phyloP scores from a whole-genome alignment of 148 eudicot species.

The Chenopodium quinoa region DNA sequence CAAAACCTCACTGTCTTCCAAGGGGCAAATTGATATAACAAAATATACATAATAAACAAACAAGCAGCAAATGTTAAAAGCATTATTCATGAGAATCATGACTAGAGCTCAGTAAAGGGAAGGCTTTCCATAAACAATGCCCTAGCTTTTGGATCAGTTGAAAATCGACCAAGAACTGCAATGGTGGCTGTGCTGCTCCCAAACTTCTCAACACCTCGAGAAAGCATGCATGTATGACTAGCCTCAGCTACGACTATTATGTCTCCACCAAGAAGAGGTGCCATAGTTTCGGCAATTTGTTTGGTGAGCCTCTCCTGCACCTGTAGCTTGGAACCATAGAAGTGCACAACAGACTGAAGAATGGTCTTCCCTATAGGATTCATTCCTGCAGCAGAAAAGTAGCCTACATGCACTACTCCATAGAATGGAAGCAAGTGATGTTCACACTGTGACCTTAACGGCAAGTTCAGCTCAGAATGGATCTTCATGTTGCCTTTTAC shows the following conservation, averaged over 20 bases:
- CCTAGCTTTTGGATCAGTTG: background rate
- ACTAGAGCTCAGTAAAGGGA: background rate
- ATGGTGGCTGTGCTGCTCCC: background rate
- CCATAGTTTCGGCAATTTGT: background rate
- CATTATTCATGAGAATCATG: background rate
- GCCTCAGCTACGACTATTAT: background rate
- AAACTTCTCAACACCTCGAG: background rate
- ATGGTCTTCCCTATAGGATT: background rate
- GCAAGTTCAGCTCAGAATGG: background rate
- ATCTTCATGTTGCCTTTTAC: background rate
- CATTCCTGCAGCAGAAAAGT: background rate
- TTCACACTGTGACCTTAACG: background rate
- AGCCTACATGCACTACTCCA: background rate
- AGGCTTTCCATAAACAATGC: background rate
- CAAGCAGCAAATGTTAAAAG: background rate
- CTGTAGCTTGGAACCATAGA: background rate
- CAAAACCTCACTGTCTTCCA: background rate
- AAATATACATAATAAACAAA: background rate
- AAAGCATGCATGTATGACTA: background rate
- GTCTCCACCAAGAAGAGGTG: background rate
- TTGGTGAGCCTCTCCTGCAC: background rate
- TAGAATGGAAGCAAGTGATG: background rate
- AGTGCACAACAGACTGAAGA: background rate
- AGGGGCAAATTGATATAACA: background rate
- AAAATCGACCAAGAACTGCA: background rate